These are phyloP conservation scores for Tillandsia leiboldiana DNA, from an alignment of 176 grass and related monocot genomes.

Conservation along the genomic window DNA sequence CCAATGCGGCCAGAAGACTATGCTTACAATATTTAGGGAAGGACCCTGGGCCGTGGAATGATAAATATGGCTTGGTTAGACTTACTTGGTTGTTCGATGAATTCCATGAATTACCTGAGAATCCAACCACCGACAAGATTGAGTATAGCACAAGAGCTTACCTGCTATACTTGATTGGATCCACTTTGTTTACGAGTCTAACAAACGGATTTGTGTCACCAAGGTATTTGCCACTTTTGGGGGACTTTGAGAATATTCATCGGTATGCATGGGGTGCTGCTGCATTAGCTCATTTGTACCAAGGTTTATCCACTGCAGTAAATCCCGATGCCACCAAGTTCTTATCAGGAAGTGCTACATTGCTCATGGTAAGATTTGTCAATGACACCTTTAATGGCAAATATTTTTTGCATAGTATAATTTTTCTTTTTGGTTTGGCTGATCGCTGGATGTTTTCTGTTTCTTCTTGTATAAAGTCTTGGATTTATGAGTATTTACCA, in stretches of 20 bases:
- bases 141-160: slow-evolving; percentile 24
- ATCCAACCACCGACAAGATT: slow-evolving; percentile 10
- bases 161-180: slow-evolving; percentile 27
- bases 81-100: slow-evolving; percentile 18
- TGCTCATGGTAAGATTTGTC: too few relatives aligned
- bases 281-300: slow-evolving; percentile 27
- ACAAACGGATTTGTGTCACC: slow-evolving; percentile 13
- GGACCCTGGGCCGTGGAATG: neutral
- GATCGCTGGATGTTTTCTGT: too few relatives aligned
- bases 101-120: slow-evolving; percentile 12
- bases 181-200: slow-evolving; percentile 10
- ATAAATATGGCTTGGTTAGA: slow-evolving; percentile 11
- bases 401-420: too few relatives aligned
- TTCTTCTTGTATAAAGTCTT: too few relatives aligned
- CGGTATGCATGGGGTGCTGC: slow-evolving; percentile 22
- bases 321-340: too few relatives aligned
- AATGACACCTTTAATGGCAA: too few relatives aligned
- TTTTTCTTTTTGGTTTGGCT: too few relatives aligned
- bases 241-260: slow-evolving; percentile 14
- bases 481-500: too few relatives aligned
- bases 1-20: neutral
- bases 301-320: slow-evolving; percentile 1
- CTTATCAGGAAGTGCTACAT: too few relatives aligned
- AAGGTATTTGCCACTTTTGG: slow-evolving; percentile 22
- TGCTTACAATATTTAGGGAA: slow-evolving; percentile 19